Conservation (phyloP, 805 yeast genomes). For the Dipodascus geniculatus region DNA sequence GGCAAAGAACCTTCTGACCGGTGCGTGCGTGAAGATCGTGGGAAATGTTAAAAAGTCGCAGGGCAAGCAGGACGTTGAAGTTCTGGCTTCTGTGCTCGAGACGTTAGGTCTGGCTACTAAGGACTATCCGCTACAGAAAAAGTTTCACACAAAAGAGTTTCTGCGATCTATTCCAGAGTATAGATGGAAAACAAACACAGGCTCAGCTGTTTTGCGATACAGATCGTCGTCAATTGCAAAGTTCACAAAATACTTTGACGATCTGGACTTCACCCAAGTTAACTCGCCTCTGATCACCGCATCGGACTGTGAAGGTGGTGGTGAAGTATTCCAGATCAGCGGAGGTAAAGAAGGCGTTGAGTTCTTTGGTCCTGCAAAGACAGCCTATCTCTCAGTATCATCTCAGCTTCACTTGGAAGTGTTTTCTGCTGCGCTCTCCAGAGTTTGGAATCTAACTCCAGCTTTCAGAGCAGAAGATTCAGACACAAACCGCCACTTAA, state of each 20-base stretch:
- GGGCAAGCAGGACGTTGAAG: constrained; percentile 43
- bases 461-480: constrained; percentile 90
- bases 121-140: constrained; percentile 75
- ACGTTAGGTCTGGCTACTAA: constrained; percentile 53
- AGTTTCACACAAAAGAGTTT: constrained; percentile 51
- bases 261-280: constrained; percentile 51
- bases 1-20: constrained; percentile 27
- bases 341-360: constrained; percentile 25
- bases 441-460: constrained; percentile 86
- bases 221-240: constrained; percentile 54
- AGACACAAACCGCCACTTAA: constrained; percentile 80
- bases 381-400: constrained; percentile 74
- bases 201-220: constrained; percentile 56
- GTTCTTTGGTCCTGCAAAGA: constrained; percentile 28
- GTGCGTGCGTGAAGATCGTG: constrained; percentile 32
- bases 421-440: constrained; percentile 53
- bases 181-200: constrained; percentile 60
- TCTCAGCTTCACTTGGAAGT: constrained; percentile 87
- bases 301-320: constrained; percentile 96
- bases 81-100: constrained; percentile 28
- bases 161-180: constrained; percentile 65
- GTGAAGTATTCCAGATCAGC: constrained; percentile 65
- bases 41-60: constrained; percentile 37
- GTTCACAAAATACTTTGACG: constrained; percentile 42
- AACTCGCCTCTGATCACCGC: constrained; percentile 80